These are phyloP conservation scores for Lasiodiplodia theobromae DNA, from an alignment of 2,329 filamentous ascomycete species.

Conservation along the genomic window DNA sequence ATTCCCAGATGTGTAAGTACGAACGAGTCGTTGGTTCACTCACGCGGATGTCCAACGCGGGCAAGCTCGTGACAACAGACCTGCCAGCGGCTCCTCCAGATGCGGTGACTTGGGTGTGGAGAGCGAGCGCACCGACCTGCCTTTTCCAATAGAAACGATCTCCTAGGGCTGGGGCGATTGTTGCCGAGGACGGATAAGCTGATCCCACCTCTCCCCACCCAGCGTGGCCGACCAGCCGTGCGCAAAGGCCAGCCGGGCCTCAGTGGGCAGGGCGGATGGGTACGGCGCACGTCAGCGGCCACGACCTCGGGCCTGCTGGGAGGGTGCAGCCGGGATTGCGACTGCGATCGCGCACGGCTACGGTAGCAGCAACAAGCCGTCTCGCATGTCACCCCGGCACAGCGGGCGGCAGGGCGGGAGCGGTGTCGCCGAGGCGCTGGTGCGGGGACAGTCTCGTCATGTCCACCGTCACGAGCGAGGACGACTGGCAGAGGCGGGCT, in stretches of 20 bases:
- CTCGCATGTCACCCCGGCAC: not conserved
- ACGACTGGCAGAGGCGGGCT: slow-evolving; percentile 10
- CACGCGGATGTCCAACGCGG: not conserved
- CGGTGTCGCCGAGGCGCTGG: slow-evolving; percentile 16
- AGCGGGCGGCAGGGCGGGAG: not conserved
- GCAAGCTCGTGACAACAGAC: not conserved
- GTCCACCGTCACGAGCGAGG: slow-evolving; percentile 1
- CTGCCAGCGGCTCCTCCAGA: not conserved
- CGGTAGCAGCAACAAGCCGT: not conserved
- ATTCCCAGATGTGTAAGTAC: slow-evolving; percentile 1
- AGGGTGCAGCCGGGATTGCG: not conserved
- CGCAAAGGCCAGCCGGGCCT: slow-evolving; percentile 5
- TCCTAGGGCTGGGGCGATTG: slow-evolving; percentile 26
- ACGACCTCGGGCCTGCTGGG: not conserved
- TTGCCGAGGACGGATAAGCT: slow-evolving; percentile 19
- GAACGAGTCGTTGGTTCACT: slow-evolving; percentile 5
- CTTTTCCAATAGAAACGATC: slow-evolving; percentile 22
- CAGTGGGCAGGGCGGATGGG: slow-evolving; percentile 6
- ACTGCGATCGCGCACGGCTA: slow-evolving; percentile 5
- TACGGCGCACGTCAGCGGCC: slow-evolving; percentile 23
- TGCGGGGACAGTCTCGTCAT: slow-evolving; percentile 18
- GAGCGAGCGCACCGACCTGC: slow-evolving; percentile 21
- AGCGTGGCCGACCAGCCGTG: slow-evolving; percentile 14
- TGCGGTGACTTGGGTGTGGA: slow-evolving; percentile 19
- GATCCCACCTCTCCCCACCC: slow-evolving; percentile 24